These are phyloP conservation scores for Rubroshorea leprosula DNA, from an alignment of 345 rosid species.

Conservation along the genomic window DNA sequence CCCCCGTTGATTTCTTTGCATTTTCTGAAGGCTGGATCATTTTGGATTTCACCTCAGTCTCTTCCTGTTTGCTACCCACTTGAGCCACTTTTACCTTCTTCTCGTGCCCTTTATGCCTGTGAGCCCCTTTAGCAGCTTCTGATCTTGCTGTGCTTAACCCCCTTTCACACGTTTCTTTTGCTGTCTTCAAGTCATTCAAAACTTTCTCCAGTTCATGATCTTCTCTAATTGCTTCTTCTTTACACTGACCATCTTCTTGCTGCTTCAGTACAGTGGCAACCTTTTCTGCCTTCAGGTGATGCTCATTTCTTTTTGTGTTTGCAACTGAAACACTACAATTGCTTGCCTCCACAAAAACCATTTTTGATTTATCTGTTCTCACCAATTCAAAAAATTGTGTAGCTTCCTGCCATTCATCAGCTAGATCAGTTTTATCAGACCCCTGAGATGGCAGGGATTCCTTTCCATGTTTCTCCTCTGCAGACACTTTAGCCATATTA, in stretches of 20 bases:
- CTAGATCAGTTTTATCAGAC: conserved; percentile 34
- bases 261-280: conserved; percentile 22
- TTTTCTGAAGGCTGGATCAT: conserved; percentile 27
- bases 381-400: conserved; percentile 62
- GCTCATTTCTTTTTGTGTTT: conserved; percentile 27
- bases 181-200: conserved; percentile 22
- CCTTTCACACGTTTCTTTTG: conserved; percentile 22
- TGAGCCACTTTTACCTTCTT: conserved; percentile 33
- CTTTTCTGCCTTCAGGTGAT: conserved; percentile 32
- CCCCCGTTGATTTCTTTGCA: conserved; percentile 28
- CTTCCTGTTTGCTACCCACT: conserved; percentile 34
- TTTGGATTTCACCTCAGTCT: conserved; percentile 29
- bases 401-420: conserved; percentile 76
- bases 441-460: conserved; percentile 39
- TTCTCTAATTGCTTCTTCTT: conserved; percentile 29
- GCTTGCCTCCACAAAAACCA: conserved; percentile 32
- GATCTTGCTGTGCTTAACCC: conserved; percentile 20
- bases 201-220: conserved; percentile 29
- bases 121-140: conserved; percentile 31
- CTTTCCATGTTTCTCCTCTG: conserved; percentile 33
- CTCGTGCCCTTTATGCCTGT: conserved; percentile 25
- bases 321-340: conserved; percentile 26
- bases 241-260: conserved; percentile 25
- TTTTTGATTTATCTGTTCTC: conserved; percentile 40
- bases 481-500: conserved; percentile 20